Percentiles rank a stretch among this genome's conserved stretches.
These are phyloP conservation scores for Trypanosoma avium DNA, from an alignment of 208 protist genomes.

Conservation along the genomic window DNA sequence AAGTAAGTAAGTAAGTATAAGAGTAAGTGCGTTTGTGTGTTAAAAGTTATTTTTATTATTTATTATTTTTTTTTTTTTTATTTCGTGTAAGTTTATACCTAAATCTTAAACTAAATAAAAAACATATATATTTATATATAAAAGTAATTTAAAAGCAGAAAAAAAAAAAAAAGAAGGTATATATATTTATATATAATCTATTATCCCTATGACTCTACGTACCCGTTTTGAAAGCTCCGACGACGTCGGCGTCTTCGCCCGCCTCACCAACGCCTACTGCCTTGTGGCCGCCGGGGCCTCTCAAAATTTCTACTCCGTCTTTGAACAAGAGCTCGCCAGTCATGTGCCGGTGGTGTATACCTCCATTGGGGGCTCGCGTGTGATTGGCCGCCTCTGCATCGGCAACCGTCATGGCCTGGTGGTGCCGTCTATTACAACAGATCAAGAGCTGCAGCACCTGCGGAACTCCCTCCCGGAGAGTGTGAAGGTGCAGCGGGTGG, in stretches of 20 bases:
- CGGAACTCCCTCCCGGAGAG: slow-evolving; percentile 98
- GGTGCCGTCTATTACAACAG: slow-evolving; percentile 97
- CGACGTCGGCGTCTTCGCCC: slow-evolving; percentile 99
- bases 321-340: slow-evolving; percentile 98
- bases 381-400: slow-evolving; percentile 97
- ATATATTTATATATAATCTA: no score
- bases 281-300: slow-evolving; percentile 96
- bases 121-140: slow-evolving; percentile 2
- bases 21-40: no score
- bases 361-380: slow-evolving; percentile 95
- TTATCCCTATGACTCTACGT: slow-evolving; percentile 94
- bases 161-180: not conserved
- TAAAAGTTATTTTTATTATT: no score
- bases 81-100: not conserved
- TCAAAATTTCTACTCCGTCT: slow-evolving; percentile 99
- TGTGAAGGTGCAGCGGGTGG: slow-evolving; percentile 96
- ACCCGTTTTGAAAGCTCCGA: slow-evolving; percentile 98
- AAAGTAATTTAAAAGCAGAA: not conserved
- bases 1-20: no score
- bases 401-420: slow-evolving; percentile 99
- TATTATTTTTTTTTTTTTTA: no score
- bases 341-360: slow-evolving; percentile 98
- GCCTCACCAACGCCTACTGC: slow-evolving; percentile 99
- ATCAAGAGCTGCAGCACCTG: slow-evolving; percentile 99
- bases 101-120: not conserved